phyloP scores from a whole-genome alignment of 306 rosid genomes.

The Alnus glutinosa region DNA sequence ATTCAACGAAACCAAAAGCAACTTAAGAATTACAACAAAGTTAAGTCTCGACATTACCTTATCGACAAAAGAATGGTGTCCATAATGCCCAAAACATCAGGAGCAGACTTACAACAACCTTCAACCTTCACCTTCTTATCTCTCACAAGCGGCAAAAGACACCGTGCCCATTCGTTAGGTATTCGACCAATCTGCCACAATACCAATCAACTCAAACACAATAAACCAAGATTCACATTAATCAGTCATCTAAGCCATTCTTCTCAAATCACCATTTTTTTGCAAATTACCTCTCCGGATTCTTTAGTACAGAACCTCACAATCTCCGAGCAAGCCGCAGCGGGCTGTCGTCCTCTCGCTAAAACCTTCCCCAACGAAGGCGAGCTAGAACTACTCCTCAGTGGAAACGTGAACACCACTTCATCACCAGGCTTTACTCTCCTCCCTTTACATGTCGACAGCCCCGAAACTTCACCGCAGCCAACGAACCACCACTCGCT shows the following conservation, averaged over 20 bases:
- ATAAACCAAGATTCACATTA: slow-evolving; percentile 5
- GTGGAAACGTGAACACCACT: slow-evolving; percentile 71
- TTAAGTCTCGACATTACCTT: slow-evolving; percentile 44
- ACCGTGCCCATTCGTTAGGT: slow-evolving; percentile 95
- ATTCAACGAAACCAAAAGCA: background rate
- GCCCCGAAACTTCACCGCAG: slow-evolving; percentile 59
- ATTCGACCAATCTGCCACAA: slow-evolving; percentile 82
- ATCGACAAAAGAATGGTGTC: slow-evolving; percentile 70
- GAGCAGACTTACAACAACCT: slow-evolving; percentile 70
- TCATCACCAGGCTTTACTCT: slow-evolving; percentile 59
- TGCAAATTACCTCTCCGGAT: slow-evolving; percentile 68
- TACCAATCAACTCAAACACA: slow-evolving; percentile 26
- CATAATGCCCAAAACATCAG: slow-evolving; percentile 72
- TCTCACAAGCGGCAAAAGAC: slow-evolving; percentile 82
- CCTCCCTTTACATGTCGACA: slow-evolving; percentile 88
- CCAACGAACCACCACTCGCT: slow-evolving; percentile 81
- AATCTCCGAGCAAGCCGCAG: slow-evolving; percentile 67
- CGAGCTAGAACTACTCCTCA: slow-evolving; percentile 28
- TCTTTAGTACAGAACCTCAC: slow-evolving; percentile 73
- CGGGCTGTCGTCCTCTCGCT: slow-evolving; percentile 53
- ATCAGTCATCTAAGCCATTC: background rate
- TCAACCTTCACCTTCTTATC: slow-evolving; percentile 69
- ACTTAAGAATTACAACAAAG: slow-evolving; percentile 1
- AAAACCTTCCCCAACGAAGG: slow-evolving; percentile 65
- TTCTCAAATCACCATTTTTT: background rate